These are phyloP conservation scores for Lablab purpureus DNA, from an alignment of 306 rosid genomes.

Conservation along the genomic window DNA sequence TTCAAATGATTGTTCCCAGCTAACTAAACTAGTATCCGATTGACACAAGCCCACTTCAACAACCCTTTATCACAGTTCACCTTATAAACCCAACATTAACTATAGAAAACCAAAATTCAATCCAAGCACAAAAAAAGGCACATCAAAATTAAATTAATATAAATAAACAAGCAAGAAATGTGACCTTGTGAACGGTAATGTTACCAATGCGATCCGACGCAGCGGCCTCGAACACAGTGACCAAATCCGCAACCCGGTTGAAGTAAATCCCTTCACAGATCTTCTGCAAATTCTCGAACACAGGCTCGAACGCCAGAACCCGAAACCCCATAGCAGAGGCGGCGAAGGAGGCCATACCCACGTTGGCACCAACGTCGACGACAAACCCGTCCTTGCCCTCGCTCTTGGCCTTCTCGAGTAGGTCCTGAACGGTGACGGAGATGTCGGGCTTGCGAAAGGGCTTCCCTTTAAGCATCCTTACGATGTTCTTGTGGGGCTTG, in stretches of 20 bases:
- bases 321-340: conserved; percentile 91
- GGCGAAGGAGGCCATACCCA: conserved; percentile 94
- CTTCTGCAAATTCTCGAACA: conserved; percentile 94
- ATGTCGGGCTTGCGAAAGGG: conserved; percentile 86
- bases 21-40: conserved; percentile 2
- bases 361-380: conserved; percentile 96
- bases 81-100: not conserved
- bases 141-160: not conserved
- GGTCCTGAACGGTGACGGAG: conserved; percentile 80
- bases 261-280: conserved; percentile 91
- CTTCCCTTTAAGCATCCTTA: conserved; percentile 80
- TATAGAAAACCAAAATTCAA: conserved; percentile 9
- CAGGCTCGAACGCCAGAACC: conserved; percentile 88
- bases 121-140: not conserved
- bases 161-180: not conserved
- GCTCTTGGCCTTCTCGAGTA: conserved; percentile 64
- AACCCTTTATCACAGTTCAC: not conserved
- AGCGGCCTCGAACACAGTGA: conserved; percentile 82
- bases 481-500: conserved; percentile 93
- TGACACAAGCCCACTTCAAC: conserved; percentile 7
- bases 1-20: not conserved
- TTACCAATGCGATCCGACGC: conserved; percentile 85
- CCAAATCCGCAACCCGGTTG: conserved; percentile 82
- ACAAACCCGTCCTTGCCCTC: conserved; percentile 69
- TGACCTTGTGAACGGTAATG: conserved; percentile 88